Evolutionary conservation across 2,329 filamentous ascomycete species (phyloP).

Genomic region (Parastagonospora nodorum): DNA sequence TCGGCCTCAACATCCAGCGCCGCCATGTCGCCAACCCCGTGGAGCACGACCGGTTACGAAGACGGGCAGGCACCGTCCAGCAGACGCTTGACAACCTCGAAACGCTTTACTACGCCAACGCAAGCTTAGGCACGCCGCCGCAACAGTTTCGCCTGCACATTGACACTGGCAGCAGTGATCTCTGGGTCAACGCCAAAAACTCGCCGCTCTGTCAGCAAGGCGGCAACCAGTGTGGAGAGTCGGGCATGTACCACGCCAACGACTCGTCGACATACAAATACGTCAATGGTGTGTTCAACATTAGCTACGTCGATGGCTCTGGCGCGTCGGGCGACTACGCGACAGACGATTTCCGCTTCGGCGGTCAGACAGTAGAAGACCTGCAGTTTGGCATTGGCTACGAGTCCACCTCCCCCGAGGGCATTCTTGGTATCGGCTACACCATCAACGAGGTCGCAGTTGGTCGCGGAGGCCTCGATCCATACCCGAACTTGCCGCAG

Average conservation of each 20-base stretch:
- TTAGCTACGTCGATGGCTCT: constrained; percentile 83
- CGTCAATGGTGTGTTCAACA: constrained; percentile 79
- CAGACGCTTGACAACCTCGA: constrained; percentile 62
- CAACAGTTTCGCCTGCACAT: constrained; percentile 62
- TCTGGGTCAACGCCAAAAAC: constrained; percentile 68
- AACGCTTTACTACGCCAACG: constrained; percentile 64
- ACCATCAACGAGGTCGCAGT: constrained; percentile 76
- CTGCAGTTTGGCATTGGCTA: constrained; percentile 80
- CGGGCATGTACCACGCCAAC: constrained; percentile 72
- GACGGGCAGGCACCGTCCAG: constrained; percentile 49
- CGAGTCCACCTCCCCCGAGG: constrained; percentile 62
- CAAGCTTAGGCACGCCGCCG: constrained; percentile 61
- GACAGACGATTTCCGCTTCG: constrained; percentile 71
- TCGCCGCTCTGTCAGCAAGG: constrained; percentile 64
- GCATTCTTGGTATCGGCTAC: constrained; percentile 88
- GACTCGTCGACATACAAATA: constrained; percentile 77
- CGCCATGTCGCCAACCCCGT: constrained; percentile 53
- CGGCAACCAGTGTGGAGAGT: constrained; percentile 59
- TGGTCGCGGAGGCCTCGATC: constrained; percentile 55
- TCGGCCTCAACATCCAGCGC: constrained; percentile 58
- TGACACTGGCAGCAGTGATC: constrained; percentile 67
- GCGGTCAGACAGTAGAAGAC: constrained; percentile 56
- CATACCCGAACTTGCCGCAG: constrained; percentile 67
- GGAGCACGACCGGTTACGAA: constrained; percentile 52
- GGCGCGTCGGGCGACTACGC: constrained; percentile 80